Evolutionary conservation across 345 rosid genomes (phyloP), one percentile per base, ranked within the genome.

Genomic region (Iberis pinnata): DNA sequence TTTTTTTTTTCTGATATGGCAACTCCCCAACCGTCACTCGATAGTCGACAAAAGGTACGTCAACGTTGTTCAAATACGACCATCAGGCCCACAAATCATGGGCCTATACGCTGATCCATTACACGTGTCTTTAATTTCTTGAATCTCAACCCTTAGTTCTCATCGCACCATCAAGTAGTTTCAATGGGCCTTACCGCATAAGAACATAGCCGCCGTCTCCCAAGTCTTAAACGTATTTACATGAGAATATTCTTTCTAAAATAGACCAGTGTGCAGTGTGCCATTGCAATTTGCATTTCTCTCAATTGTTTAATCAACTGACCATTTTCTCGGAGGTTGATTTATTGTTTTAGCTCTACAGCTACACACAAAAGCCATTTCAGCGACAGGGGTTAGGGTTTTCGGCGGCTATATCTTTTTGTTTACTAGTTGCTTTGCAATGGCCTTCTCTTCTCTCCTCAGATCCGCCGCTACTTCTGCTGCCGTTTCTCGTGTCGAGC

Each of bases 371-470:
- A 49, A 35, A 49, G 22, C 48, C 61, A 38, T n/a, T 16, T 27
- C 8, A 6, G 18, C 22, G 15, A 9, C 46, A 49, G 50, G 14
- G 7, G 13, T 45, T 56, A 24, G 36, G 49, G 26, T 38, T 58
- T 65, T 42, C 18, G 40, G 32, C 36, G 32, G 41, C 25, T 43
- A 49, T 6, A 29, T 40, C 49, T 31, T 49, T 25, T 12, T 26
- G 26, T 35, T 19, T 13, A 45, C 59, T 65, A 57, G 11, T 32
- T 22, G 13, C 53, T 7, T 26, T 37, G 20, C 54, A 33, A 89
- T 86, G 97, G 80, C 89, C 15, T 70, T 70, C 71, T 73, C 90
- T 37, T 67, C 80, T 31, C 72, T 82, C 11, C 38, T 80, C 72
- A 77, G 94, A 84, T 82, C 89, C 33, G 46, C 78, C 11, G 40